A percentile compares a stretch with the other conserved stretches of the same genome.
Evolutionary conservation across 768 basidiomycete genomes (phyloP).

Genomic region (Lyophyllum decastes): DNA sequence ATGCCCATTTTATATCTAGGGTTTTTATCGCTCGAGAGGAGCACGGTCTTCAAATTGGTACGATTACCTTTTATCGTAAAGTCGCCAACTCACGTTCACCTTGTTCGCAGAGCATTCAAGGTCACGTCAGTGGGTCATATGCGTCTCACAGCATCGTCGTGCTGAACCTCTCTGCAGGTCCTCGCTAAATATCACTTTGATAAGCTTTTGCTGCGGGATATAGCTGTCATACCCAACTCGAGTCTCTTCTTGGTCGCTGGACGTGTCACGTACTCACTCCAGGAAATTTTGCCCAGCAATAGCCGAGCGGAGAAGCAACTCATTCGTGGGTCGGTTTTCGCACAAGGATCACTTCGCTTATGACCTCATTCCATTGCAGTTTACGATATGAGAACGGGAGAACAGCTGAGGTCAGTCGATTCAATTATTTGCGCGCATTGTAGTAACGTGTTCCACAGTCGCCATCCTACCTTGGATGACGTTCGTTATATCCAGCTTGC

Average conservation of each 20-base stretch:
- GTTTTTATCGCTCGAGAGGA: conserved; percentile 13
- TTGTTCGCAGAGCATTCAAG: conserved; percentile 2
- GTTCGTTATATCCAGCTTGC: conserved; percentile 8
- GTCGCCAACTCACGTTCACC: neutral
- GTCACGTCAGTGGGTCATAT: conserved; percentile 1
- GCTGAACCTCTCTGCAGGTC: neutral
- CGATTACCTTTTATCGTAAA: neutral
- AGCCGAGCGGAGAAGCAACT: conserved; percentile 17
- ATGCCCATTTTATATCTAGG: neutral
- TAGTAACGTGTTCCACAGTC: neutral
- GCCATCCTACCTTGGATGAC: conserved; percentile 11
- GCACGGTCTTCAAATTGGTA: conserved; percentile 14
- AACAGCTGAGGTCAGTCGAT: neutral
- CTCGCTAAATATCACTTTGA: conserved; percentile 6
- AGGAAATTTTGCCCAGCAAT: conserved; percentile 4
- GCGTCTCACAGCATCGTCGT: neutral
- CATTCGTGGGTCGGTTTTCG: conserved; percentile 8
- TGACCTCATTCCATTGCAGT: neutral
- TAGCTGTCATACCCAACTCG: conserved; percentile 10
- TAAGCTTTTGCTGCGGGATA: conserved; percentile 9
- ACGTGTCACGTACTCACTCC: neutral
- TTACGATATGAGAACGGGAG: conserved; percentile 6
- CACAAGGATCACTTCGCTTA: neutral
- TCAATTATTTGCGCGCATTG: neutral
- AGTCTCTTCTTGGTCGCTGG: conserved; percentile 11